A percentile compares a stretch with the other conserved stretches of the same genome.
These are phyloP conservation scores for Moricandia moricandioides DNA, from an alignment of 345 rosid species.

Conservation along the genomic window DNA sequence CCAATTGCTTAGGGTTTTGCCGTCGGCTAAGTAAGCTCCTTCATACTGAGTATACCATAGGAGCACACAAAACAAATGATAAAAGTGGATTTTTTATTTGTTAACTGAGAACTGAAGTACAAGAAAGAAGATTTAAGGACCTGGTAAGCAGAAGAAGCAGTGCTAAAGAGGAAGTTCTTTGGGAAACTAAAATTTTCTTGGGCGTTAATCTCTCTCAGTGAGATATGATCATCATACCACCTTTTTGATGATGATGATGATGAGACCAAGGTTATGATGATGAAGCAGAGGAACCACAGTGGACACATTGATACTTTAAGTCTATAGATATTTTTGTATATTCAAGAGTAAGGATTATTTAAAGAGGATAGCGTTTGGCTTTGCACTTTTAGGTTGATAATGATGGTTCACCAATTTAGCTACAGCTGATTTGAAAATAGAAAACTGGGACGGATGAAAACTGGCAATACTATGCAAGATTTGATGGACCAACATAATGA, in stretches of 20 bases:
- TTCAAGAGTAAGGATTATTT: neutral
- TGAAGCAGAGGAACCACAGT: slow-evolving; percentile 16
- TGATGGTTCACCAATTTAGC: slow-evolving; percentile 11
- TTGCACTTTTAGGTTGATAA: neutral
- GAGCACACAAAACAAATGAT: neutral
- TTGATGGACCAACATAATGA: slow-evolving; percentile 1
- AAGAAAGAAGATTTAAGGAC: slow-evolving; percentile 25
- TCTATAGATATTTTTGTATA: neutral
- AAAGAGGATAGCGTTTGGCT: neutral
- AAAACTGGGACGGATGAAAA: neutral
- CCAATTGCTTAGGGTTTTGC: slow-evolving; percentile 55
- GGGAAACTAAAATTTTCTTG: slow-evolving; percentile 36
- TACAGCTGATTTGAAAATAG: neutral
- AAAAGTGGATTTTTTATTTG: neutral
- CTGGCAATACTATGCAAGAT: slow-evolving; percentile 4
- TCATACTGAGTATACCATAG: slow-evolving; percentile 40
- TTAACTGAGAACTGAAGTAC: neutral
- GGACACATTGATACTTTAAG: neutral
- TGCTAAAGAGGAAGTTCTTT: slow-evolving; percentile 60
- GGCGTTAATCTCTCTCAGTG: slow-evolving; percentile 1
- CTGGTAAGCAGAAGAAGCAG: slow-evolving; percentile 83
- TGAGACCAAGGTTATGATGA: slow-evolving; percentile 15
- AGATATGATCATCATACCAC: slow-evolving; percentile 20
- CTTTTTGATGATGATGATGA: slow-evolving; percentile 1
- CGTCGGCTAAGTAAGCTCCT: slow-evolving; percentile 53